Conservation (phyloP, 2,329 filamentous ascomycete genomes). For the Pestalotiopsis sp. region DNA sequence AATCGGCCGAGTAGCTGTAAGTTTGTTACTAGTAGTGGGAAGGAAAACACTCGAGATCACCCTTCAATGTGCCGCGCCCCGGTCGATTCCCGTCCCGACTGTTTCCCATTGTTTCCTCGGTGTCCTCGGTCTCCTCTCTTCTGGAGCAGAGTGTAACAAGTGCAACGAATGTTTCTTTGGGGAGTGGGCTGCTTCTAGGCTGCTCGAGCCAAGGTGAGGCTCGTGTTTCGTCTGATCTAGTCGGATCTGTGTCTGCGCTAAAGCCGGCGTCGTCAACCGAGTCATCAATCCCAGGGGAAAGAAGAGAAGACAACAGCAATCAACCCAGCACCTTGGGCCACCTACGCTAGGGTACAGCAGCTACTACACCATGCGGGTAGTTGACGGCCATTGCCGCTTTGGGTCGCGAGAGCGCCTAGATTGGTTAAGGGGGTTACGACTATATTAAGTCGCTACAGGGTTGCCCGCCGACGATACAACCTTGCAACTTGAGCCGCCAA, state of each 20-base stretch:
- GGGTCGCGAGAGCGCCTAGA: slow-evolving; percentile 1
- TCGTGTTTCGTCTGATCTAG: slow-evolving; percentile 13
- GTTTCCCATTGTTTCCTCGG: not conserved
- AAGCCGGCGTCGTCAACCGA: slow-evolving; percentile 13
- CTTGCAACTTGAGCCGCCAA: slow-evolving; percentile 6
- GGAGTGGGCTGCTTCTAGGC: not conserved
- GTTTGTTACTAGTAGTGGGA: not conserved
- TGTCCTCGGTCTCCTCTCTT: not conserved
- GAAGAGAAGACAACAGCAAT: not conserved
- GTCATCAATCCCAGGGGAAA: slow-evolving; percentile 9
- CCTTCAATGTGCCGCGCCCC: too few relatives aligned
- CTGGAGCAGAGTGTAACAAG: not conserved
- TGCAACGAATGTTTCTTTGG: not conserved
- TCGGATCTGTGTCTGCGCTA: slow-evolving; percentile 2
- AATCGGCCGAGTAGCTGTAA: not conserved
- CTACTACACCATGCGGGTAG: not conserved
- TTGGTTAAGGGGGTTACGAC: slow-evolving; percentile 7
- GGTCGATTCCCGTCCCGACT: not conserved
- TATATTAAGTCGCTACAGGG: slow-evolving; percentile 5
- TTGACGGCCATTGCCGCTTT: not conserved
- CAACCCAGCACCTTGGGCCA: slow-evolving; percentile 1
- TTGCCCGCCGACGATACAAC: slow-evolving; percentile 9
- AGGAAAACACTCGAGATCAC: too few relatives aligned
- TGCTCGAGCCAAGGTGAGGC: slow-evolving; percentile 5
- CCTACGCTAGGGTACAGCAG: not conserved